A percentile compares a stretch with the other conserved stretches of the same genome.
Conservation (phyloP, 768 basidiomycete species). For the Phallus indusiatus region DNA sequence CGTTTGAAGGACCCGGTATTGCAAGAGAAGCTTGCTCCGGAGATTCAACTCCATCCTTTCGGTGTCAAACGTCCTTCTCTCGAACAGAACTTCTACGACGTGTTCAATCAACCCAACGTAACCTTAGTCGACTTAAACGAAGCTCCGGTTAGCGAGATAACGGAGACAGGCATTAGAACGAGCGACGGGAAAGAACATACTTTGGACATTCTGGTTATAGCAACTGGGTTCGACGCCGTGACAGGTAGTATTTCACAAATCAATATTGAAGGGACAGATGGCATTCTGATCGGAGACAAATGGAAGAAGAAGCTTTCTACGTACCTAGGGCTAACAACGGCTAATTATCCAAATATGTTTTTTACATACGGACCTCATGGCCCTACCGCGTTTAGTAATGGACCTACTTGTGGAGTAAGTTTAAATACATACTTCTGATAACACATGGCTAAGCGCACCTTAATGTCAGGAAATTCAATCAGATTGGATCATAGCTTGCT, state of each 20-base stretch:
- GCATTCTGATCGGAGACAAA: background rate
- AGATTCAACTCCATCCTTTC: background rate
- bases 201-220: too few species aligned
- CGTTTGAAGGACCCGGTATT: background rate
- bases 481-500: background rate
- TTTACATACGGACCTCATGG: background rate
- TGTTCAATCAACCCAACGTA: conserved; percentile 2
- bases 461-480: background rate
- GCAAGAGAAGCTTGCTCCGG: background rate
- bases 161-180: background rate
- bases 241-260: too few species aligned
- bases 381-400: too few species aligned
- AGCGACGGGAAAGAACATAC: background rate
- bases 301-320: background rate
- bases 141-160: background rate
- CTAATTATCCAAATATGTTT: background rate
- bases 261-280: too few species aligned
- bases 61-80: conserved; percentile 7
- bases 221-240: too few species aligned
- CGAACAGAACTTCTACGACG: conserved; percentile 3
- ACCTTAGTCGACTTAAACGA: conserved; percentile 1
- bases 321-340: background rate
- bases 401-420: too few species aligned
- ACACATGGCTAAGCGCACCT: background rate
- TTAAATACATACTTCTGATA: background rate